A percentile compares a stretch with the other conserved stretches of the same genome.
Evolutionary conservation across 2,329 filamentous ascomycete genomes (phyloP).

Genomic region (Rugonectria rugulosa): DNA sequence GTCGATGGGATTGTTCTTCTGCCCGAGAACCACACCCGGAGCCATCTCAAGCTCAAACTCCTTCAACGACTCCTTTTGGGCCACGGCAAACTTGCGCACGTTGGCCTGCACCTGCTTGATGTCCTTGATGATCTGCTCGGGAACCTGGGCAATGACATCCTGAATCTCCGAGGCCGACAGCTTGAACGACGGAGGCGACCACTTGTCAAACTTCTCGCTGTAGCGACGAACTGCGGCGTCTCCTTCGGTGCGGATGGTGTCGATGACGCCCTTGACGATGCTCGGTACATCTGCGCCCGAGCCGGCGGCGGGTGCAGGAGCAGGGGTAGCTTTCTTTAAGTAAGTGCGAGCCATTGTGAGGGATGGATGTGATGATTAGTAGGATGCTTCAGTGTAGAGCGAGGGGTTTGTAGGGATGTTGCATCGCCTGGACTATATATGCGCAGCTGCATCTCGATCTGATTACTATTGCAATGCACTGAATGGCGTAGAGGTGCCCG

Average conservation of each 20-base stretch:
- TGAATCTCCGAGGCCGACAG: conserved; percentile 55
- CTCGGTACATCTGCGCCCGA: conserved; percentile 14
- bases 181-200: conserved; percentile 57
- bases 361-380: background rate
- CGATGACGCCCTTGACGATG: conserved; percentile 56
- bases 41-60: conserved; percentile 26
- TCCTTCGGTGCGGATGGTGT: conserved; percentile 54
- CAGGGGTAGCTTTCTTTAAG: conserved; percentile 16
- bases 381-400: background rate
- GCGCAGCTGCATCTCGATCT: background rate
- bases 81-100: conserved; percentile 22
- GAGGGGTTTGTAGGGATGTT: background rate
- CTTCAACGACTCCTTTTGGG: conserved; percentile 12
- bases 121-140: conserved; percentile 50
- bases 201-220: conserved; percentile 62
- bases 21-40: conserved; percentile 11
- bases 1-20: conserved; percentile 19
- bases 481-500: background rate
- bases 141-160: conserved; percentile 51
- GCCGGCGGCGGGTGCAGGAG: conserved; percentile 6
- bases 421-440: conserved; percentile 10
- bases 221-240: conserved; percentile 57
- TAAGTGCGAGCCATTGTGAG: conserved; percentile 17
- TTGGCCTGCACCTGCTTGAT: conserved; percentile 39
- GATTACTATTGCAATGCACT: background rate